phyloP scores from a whole-genome alignment of 805 yeast genomes.

The Yamadazyma kitorensis region DNA sequence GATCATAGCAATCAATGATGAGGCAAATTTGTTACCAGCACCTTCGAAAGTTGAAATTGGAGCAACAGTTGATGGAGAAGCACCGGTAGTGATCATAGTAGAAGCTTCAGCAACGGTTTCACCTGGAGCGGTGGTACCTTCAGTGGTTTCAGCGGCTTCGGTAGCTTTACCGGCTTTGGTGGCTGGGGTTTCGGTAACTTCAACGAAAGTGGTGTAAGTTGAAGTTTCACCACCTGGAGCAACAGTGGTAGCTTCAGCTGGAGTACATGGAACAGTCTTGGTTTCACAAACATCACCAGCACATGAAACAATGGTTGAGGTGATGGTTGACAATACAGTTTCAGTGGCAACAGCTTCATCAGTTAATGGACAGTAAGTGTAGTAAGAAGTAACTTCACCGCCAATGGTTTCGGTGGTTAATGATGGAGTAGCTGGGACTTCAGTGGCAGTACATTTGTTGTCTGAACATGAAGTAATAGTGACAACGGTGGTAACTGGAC shows the following conservation, averaged over 20 bases:
- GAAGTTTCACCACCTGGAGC: slow-evolving; percentile 16
- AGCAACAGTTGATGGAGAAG: slow-evolving; percentile 9
- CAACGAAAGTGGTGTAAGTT: slow-evolving; percentile 28
- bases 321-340: slow-evolving; percentile 14
- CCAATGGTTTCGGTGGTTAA: slow-evolving; percentile 24
- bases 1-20: slow-evolving; percentile 26
- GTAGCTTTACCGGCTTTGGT: slow-evolving; percentile 3
- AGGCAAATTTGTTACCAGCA: slow-evolving; percentile 19
- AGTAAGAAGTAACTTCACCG: slow-evolving; percentile 27
- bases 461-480: slow-evolving; percentile 36
- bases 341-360: slow-evolving; percentile 12
- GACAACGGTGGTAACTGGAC: slow-evolving; percentile 24
- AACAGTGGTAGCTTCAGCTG: slow-evolving; percentile 14
- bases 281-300: slow-evolving; percentile 23
- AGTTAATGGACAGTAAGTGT: slow-evolving; percentile 35
- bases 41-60: slow-evolving; percentile 23
- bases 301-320: slow-evolving; percentile 27
- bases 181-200: slow-evolving; percentile 9
- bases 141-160: slow-evolving; percentile 5
- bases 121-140: slow-evolving; percentile 10
- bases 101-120: slow-evolving; percentile 4
- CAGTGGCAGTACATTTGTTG: slow-evolving; percentile 25
- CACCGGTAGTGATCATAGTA: slow-evolving; percentile 6
- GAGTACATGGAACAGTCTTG: slow-evolving; percentile 13
- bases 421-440: slow-evolving; percentile 28